Evolutionary conservation across 2,329 filamentous ascomycete genomes (phyloP), one percentile per base, ranked within the genome.

Genomic region (Exophiala bonariae): DNA sequence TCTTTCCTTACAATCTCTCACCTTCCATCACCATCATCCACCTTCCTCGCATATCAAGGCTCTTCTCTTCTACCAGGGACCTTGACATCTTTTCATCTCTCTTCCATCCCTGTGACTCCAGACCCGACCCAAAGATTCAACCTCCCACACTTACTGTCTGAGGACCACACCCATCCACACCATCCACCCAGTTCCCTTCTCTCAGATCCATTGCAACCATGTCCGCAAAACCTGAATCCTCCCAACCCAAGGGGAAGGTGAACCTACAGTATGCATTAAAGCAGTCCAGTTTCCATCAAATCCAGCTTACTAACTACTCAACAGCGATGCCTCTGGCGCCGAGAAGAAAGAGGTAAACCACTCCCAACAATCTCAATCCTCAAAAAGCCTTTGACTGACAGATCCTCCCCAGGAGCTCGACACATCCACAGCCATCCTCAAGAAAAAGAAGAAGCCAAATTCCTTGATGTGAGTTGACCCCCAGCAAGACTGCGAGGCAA

Each of bases 401-500:
- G n/a, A n/a, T n/a, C 13, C 3, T 4, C 10, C 3, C 37, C 41
- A 95, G 85, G 85, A 89, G 63, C 88, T 96, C 70, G 93, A 96
- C 67, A 89, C 86, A 54, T 83, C 93, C 43, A 99, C 93, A 36
- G 93, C 93, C 60, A 99, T 99, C 63, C 82, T 99, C 65, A 97
- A 96, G 80, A 97, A 97, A 82, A 99, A 99, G 87, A 99, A 99
- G 91, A 99, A 99, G 89, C 91, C 91, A 63, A 99, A 99, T 76
- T 95, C 92, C 66, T 76, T 99, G 70, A 95, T 99, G 90, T 95
- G 79, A 70, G 85, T 71, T 47, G 34, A 30, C 11, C 22, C 17
- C 10, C n/a, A 8, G 33, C 36, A 32, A 39, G 3, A 28, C 35
- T 23, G 13, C 30, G 9, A 32, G 14, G 36, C 26, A 36, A 19